Evolutionary conservation across 129 eudicot species (phyloP), one percentile per base, ranked within the genome.

Genomic region (Chrysanthemum seticuspe): DNA sequence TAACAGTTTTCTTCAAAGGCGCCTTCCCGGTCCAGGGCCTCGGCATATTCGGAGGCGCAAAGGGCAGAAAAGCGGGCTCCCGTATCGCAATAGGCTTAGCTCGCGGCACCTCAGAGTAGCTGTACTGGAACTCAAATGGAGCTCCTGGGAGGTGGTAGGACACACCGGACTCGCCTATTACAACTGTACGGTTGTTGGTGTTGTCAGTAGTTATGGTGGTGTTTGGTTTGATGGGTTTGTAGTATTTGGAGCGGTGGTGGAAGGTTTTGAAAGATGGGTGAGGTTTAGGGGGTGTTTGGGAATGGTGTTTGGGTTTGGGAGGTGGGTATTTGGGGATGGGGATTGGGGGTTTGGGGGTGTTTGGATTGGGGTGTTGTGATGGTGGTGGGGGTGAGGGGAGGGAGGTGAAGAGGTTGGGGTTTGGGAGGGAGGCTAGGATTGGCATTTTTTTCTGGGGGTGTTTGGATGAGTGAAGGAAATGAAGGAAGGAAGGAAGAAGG

Each of bases 11-110:
- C 76, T 87, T 90, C 88, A 94, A 60, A 2, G 98, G 98, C 23
- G 98, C 96, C 68, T 90, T 94, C 29, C 98, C 98, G 5, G 98
- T 94, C 98, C 98, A 94, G 2, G 98, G 98, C 70, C 98, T 55
- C 0, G 91, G 91, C 98, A 94, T 94, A 50, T 85, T 78, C 6
- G 96, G 96, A 16, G 98, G 98, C 6, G 97, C 98, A 48, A 94
- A 94, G 31, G 98, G 98, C 68, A 94, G 77, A 60, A 94, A 94
- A 2, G 98, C 97, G 16, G 98, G 98, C 62, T 94, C 98, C 0
- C 98, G 92, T 15, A 94, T 83, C 2, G 96, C 97, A 18, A 90
- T 13, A 2, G 98, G 96, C 83, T 87, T 85, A 13, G 83, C 98
- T 56, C 88, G 87, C 6, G 98, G 98, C 2, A 81, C 81, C 74